Base-by-base conservation (phyloP, 2,329 filamentous ascomycete genomes). In the Aureobasidium melanogenum region DNA sequence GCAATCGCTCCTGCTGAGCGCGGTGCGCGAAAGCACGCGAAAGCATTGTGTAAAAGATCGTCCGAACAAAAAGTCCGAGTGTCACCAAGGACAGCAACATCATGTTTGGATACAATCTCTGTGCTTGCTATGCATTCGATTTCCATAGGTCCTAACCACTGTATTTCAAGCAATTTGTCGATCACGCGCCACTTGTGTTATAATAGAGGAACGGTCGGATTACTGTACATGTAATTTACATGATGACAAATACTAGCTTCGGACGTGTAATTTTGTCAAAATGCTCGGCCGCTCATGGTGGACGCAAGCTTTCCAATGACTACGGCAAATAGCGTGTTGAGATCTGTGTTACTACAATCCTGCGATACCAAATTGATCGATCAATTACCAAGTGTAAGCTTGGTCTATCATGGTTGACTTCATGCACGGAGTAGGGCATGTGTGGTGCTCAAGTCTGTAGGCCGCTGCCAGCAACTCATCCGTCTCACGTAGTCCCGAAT, bases 41-140 rank as follows among this genome's bases (percentile, higher is more conserved):
- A 48, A 48, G 46, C 46, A 48, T 48, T 48, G 46, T 48, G 46
- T 48, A 48, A 48, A 48, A 48, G 46, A 30, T 48, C 46, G 46
- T 48, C 46, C 46, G 24, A n/a, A 48, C 46, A 48, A n/a, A 48
- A 48, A 48, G 46, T 48, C 46, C 19, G 46, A 48, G 24, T 48
- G 24, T 10, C 46, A 48, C 46, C 46, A 48, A 48, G 46, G n/a
- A 30, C 24, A 48, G 46, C 46, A 28, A 48, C 46, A 48, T 48
- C 46, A 48, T 48, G 46, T 48, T 48, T 48, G 24, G 12, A 48
- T 48, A 48, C n/a, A 48, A 48, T 48, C 24, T 48, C 46, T 48
- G 24, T 48, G 46, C 46, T 50, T 50, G 46, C 26, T 50, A 8
- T 50, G 28, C 47, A 34, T 51, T 51, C 47, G 47, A 51, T 34